Base-by-base conservation (phyloP, 2,329 filamentous ascomycete species). In the Cryoendolithus antarcticus region DNA sequence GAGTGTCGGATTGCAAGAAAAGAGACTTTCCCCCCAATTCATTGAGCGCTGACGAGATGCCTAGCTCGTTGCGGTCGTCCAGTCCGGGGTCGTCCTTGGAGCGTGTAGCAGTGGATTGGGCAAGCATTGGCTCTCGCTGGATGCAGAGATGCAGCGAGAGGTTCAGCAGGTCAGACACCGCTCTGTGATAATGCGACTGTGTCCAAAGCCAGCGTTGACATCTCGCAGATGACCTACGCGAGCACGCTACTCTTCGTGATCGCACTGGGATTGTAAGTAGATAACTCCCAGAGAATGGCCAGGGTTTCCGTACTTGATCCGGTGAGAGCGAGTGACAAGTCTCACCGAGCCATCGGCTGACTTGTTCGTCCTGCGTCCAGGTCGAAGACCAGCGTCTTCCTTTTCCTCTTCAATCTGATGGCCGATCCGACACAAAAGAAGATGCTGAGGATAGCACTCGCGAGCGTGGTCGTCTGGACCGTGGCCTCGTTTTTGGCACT, bases 21-120 rank as follows among this genome's bases (percentile, higher is more conserved):
- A n/a, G 8, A 7, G 29, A n/a, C 29, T 30, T 7, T 7, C 7
- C 8, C 29, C 7, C 8, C 7, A 30, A 7, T 30, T 8, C 29
- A 30, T n/a, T 8, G 29, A n/a, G 29, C 29, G 13, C 33, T 32
- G 11, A 40, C 32, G 12, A n/a, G 2, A n/a, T 24, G 6, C 4
- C 2, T n/a, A 37, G 35, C 6, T 9, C 19, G 30, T 48, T 15
- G 45, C 43, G 2, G 37, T 44, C 34, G 27, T 39, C 6, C 41
- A 44, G 30, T 34, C 41, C 24, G 41, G 41, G 27, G 35, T 44
- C 21, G 28, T 44, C 2, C 30, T 48, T 4, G 35, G 12, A 3
- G 45, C 43, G n/a, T 48, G 43, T 27, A 34, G 37, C 9, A 36
- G 34, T 34, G 45, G 45, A 4, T 40, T 48, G 2, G 45, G 45